These are phyloP conservation scores for Juncus inflexus DNA, from an alignment of 176 grass and related monocot species.

Conservation along the genomic window DNA sequence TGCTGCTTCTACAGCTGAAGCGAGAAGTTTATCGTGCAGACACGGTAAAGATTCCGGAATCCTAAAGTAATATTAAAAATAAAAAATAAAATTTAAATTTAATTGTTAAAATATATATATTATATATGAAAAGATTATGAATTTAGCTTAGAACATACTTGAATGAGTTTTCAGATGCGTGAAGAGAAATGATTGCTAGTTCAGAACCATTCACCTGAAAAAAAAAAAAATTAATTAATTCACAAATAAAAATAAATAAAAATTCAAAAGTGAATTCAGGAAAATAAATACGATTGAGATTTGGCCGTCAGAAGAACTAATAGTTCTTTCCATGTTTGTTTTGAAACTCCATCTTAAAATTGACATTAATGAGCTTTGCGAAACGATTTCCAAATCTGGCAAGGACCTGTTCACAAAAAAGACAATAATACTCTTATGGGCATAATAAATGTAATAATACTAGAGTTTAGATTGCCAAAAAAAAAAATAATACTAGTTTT, in stretches of 20 bases:
- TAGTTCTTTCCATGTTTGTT: slow-evolving; percentile 87
- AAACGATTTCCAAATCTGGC: slow-evolving; percentile 49
- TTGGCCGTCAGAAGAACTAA: slow-evolving; percentile 67
- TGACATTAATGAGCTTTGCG: slow-evolving; percentile 75
- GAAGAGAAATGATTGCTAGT: slow-evolving; percentile 67
- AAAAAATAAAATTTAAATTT: no score
- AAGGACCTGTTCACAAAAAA: slow-evolving; percentile 52
- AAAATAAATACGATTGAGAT: slow-evolving; percentile 55
- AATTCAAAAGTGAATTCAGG: no score
- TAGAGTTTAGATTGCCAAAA: neutral
- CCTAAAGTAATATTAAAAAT: slow-evolving; percentile 36
- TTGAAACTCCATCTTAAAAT: slow-evolving; percentile 95
- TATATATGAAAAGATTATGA: slow-evolving; percentile 4
- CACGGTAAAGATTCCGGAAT: slow-evolving; percentile 76
- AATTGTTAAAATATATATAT: neutral
- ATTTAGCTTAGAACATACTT: slow-evolving; percentile 40
- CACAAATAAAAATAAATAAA: neutral
- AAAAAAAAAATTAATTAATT: slow-evolving; percentile 19
- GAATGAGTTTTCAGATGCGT: slow-evolving; percentile 61
- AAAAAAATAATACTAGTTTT: neutral
- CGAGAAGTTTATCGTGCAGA: slow-evolving; percentile 92
- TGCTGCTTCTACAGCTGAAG: slow-evolving; percentile 76
- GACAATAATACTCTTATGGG: slow-evolving; percentile 18
- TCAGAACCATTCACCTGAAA: slow-evolving; percentile 82
- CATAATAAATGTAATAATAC: slow-evolving; percentile 13